Conservation (phyloP, 2,329 filamentous ascomycete genomes). For the Hypoxylon sp. region DNA sequence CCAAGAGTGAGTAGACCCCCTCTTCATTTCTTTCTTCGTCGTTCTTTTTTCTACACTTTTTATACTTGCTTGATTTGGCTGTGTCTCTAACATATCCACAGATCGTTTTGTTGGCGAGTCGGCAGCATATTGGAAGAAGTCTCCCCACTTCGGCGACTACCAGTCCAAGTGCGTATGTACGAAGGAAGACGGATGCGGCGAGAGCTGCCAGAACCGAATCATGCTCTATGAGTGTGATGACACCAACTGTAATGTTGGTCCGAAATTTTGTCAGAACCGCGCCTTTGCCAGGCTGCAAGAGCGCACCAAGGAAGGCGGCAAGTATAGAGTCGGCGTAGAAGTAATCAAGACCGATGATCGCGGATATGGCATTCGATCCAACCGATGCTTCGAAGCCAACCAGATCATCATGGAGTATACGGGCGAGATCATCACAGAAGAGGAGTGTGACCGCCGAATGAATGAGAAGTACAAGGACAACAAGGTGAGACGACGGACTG, state of each 20-base stretch:
- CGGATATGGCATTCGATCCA: slow-evolving; percentile 90
- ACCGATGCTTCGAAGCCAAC: slow-evolving; percentile 83
- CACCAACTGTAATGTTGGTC: slow-evolving; percentile 82
- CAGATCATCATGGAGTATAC: slow-evolving; percentile 99
- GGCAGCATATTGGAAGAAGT: slow-evolving; percentile 80
- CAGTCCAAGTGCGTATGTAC: slow-evolving; percentile 81
- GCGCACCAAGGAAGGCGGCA: slow-evolving; percentile 78
- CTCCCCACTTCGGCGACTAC: slow-evolving; percentile 75
- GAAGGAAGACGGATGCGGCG: slow-evolving; percentile 80
- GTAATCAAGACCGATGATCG: slow-evolving; percentile 89
- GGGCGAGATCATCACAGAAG: slow-evolving; percentile 95
- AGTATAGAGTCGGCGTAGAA: slow-evolving; percentile 92
- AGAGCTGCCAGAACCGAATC: slow-evolving; percentile 91
- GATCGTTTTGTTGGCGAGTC: slow-evolving; percentile 92
- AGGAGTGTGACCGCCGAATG: slow-evolving; percentile 93
- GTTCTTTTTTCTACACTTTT: background rate
- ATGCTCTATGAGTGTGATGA: slow-evolving; percentile 98
- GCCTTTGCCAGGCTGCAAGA: slow-evolving; percentile 82
- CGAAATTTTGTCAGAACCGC: slow-evolving; percentile 81
- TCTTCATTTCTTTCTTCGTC: slow-evolving; percentile 1
- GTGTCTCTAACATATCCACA: slow-evolving; percentile 52
- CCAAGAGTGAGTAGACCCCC: slow-evolving; percentile 78
- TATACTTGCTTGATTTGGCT: background rate
- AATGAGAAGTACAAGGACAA: slow-evolving; percentile 93
- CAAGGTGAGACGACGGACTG: slow-evolving; percentile 65